phyloP scores from a whole-genome alignment of 2,329 filamentous ascomycete species.

The Camptophora hylomeconis region DNA sequence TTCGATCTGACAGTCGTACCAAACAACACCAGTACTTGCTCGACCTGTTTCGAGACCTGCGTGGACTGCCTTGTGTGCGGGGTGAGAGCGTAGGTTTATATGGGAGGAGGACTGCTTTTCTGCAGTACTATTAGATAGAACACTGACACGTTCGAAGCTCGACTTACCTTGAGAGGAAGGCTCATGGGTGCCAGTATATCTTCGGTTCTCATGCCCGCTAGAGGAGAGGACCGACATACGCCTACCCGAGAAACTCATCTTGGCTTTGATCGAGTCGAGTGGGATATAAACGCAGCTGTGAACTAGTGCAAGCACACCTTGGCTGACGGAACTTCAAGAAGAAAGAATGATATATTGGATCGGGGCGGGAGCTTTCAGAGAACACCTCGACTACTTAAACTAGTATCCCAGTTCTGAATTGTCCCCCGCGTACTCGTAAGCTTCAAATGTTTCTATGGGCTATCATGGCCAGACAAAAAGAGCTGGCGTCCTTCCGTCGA shows the following conservation, averaged over 20 bases:
- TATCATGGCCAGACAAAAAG: no score
- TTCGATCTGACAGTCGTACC: constrained; percentile 54
- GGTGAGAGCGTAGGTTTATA: constrained; percentile 74
- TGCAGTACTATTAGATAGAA: constrained; percentile 24
- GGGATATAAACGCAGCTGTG: no score
- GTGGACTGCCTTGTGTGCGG: constrained; percentile 82
- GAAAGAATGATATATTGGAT: no score
- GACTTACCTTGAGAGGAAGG: constrained; percentile 32
- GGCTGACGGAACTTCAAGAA: no score
- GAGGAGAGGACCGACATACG: constrained; percentile 27
- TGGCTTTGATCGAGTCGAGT: no score
- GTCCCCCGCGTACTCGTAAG: no score
- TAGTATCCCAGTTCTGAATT: no score
- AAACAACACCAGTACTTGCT: constrained; percentile 86
- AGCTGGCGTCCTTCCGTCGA: no score
- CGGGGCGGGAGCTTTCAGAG: no score
- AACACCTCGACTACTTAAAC: no score
- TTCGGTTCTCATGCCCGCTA: constrained; percentile 23
- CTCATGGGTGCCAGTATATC: constrained; percentile 29
- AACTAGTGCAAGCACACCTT: no score
- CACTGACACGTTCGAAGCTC: constrained; percentile 1
- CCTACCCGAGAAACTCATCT: constrained; percentile 34
- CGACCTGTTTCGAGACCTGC: constrained; percentile 79
- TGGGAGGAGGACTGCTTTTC: constrained; percentile 76
- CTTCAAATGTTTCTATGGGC: no score